Evolutionary conservation across 2,329 filamentous ascomycete species (phyloP).

Genomic region (Clarireedia paspali): DNA sequence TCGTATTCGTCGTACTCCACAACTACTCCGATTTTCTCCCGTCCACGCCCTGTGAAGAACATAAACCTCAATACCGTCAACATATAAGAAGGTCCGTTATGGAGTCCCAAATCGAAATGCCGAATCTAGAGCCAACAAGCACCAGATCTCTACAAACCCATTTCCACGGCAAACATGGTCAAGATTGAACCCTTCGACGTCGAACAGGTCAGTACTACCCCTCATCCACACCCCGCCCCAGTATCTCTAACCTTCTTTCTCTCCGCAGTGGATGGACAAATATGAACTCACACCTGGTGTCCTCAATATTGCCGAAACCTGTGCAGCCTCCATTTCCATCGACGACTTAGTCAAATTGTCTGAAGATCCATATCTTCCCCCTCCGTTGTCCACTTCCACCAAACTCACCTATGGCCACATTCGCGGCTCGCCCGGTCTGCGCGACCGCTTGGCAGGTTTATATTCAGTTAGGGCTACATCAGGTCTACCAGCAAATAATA

Average conservation of each 20-base stretch:
- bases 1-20: not conserved
- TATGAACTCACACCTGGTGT: slow-evolving; percentile 49
- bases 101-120: slow-evolving; percentile 8
- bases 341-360: slow-evolving; percentile 55
- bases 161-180: slow-evolving; percentile 38
- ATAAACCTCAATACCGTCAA: not conserved
- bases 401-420: slow-evolving; percentile 69
- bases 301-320: slow-evolving; percentile 73
- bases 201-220: slow-evolving; percentile 48
- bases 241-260: slow-evolving; percentile 8
- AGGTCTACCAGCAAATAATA: slow-evolving; percentile 48
- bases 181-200: slow-evolving; percentile 58
- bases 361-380: slow-evolving; percentile 39
- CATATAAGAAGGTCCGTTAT: slow-evolving; percentile 14
- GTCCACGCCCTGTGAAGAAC: not conserved
- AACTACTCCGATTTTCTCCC: not conserved
- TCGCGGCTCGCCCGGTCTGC: slow-evolving; percentile 55
- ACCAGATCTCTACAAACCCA: not conserved
- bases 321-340: slow-evolving; percentile 66
- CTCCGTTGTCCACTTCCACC: slow-evolving; percentile 43
- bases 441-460: slow-evolving; percentile 55
- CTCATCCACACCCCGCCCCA: not conserved
- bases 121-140: slow-evolving; percentile 9
- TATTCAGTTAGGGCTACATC: slow-evolving; percentile 49
- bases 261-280: slow-evolving; percentile 51